These are phyloP conservation scores for Kuraishia borneana DNA, from an alignment of 805 yeast species.

Conservation along the genomic window DNA sequence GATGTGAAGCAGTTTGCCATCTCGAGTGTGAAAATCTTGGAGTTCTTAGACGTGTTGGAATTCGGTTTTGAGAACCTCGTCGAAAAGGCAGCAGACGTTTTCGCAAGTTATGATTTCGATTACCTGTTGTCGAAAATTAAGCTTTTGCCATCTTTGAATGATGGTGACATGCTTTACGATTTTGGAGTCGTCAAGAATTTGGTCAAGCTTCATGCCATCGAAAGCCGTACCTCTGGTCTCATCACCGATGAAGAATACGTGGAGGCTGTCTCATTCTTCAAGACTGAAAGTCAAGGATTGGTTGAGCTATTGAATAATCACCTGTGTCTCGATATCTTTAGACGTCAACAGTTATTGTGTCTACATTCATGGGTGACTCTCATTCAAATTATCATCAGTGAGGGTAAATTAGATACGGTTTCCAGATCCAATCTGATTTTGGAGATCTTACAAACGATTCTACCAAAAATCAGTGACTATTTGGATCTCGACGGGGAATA, in stretches of 20 bases:
- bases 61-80: constrained; percentile 36
- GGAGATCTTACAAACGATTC: constrained; percentile 62
- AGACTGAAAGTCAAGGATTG: constrained; percentile 14
- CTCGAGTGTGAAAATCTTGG: constrained; percentile 57
- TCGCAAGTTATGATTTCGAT: constrained; percentile 25
- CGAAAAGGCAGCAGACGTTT: constrained; percentile 23
- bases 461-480: constrained; percentile 71
- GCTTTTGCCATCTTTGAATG: constrained; percentile 13
- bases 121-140: constrained; percentile 29
- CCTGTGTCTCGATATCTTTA: constrained; percentile 34
- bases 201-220: constrained; percentile 13
- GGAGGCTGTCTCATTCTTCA: constrained; percentile 9
- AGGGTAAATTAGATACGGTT: constrained; percentile 34
- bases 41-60: constrained; percentile 64
- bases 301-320: constrained; percentile 30
- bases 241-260: constrained; percentile 7
- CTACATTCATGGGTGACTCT: constrained; percentile 79
- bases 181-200: constrained; percentile 25
- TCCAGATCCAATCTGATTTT: constrained; percentile 54
- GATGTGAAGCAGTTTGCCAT: constrained; percentile 35
- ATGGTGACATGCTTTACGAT: constrained; percentile 26
- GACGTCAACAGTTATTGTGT: constrained; percentile 43
- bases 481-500: constrained; percentile 52
- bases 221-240: constrained; percentile 15
- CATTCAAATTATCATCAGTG: constrained; percentile 61